Conservation (phyloP, 768 basidiomycete genomes). For the Piloderma croceum region DNA sequence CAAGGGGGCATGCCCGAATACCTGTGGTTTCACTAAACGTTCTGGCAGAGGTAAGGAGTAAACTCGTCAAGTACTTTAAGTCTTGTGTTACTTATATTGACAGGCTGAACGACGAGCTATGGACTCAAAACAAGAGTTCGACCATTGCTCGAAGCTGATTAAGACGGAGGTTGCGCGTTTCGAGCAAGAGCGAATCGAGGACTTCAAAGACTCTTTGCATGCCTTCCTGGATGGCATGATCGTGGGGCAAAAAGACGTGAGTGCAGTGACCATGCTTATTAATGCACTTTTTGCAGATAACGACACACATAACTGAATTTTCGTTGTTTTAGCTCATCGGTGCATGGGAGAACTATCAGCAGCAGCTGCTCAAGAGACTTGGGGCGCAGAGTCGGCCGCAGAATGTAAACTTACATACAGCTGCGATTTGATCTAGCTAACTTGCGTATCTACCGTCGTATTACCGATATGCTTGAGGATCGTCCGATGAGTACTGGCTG, state of each 20-base stretch:
- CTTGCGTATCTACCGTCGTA: too few relatives aligned
- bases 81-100: constrained; percentile 1
- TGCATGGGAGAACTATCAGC: constrained; percentile 81
- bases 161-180: constrained; percentile 89
- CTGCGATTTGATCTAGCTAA: too few relatives aligned
- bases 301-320: constrained; percentile 4
- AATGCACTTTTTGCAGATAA: neutral
- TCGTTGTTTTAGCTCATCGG: constrained; percentile 51
- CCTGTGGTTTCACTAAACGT: constrained; percentile 73
- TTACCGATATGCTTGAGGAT: too few relatives aligned
- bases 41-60: constrained; percentile 64
- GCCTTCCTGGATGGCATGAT: constrained; percentile 87
- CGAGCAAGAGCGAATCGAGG: constrained; percentile 88
- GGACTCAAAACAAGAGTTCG: constrained; percentile 85
- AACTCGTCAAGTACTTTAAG: neutral
- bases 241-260: constrained; percentile 70
- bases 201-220: constrained; percentile 83
- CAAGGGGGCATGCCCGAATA: constrained; percentile 68
- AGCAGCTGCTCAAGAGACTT: too few relatives aligned
- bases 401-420: too few relatives aligned
- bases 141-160: constrained; percentile 79
- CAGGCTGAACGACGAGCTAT: constrained; percentile 82
- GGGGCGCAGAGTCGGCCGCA: too few relatives aligned
- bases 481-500: too few relatives aligned
- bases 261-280: constrained; percentile 11